Conservation (phyloP, 2,329 filamentous ascomycete genomes). For the Sporothrix mexicana region DNA sequence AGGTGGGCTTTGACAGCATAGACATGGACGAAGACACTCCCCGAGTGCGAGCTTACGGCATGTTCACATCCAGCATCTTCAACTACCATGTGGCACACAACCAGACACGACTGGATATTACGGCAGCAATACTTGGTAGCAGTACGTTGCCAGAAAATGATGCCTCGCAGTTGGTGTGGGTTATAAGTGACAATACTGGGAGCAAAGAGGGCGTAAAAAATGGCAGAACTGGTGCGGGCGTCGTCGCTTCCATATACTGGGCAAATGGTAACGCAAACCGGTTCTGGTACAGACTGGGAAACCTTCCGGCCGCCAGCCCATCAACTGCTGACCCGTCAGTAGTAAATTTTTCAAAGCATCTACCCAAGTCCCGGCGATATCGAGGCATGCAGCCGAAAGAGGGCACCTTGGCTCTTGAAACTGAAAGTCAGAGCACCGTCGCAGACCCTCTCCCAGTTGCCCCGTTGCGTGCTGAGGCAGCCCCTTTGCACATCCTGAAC, state of each 20-base stretch:
- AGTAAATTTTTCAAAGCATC: no score
- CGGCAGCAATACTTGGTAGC: background rate
- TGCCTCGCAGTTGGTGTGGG: conserved; percentile 2
- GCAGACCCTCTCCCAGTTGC: background rate
- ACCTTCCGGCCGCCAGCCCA: background rate
- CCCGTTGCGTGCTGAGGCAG: background rate
- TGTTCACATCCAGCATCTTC: conserved; percentile 33
- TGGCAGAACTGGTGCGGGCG: background rate
- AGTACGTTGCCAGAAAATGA: background rate
- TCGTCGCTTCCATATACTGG: conserved; percentile 25
- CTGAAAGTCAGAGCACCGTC: background rate
- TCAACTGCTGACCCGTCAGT: no score
- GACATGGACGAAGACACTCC: background rate
- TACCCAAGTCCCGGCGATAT: background rate
- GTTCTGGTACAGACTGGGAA: conserved; percentile 16
- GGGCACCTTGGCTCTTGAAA: background rate
- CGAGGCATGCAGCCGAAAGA: background rate
- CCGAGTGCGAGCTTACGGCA: conserved; percentile 32
- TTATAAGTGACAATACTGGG: background rate
- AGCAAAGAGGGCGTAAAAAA: no score
- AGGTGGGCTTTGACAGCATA: background rate
- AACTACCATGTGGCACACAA: conserved; percentile 32
- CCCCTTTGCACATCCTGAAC: background rate
- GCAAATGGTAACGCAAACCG: background rate
- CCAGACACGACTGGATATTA: background rate